Conservation (phyloP, 1,284 basidiomycete genomes). For the Irpex sp. region DNA sequence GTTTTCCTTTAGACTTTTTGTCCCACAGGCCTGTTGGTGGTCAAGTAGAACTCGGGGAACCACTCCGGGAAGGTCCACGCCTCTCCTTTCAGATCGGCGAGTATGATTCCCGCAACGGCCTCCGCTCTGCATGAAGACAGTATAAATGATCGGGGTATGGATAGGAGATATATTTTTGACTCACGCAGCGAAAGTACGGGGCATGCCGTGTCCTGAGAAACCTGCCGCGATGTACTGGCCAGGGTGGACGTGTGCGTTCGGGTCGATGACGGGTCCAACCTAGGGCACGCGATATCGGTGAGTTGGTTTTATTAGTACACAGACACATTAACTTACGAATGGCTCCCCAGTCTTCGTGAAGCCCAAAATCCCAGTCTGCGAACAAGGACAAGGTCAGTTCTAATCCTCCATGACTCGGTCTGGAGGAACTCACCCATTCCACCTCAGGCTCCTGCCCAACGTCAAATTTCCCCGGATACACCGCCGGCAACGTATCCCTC, state of each 20-base stretch:
- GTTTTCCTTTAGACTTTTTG: too few relatives aligned
- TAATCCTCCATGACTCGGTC: too few relatives aligned
- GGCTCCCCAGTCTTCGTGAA: constrained; percentile 65
- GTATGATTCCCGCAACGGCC: constrained; percentile 62
- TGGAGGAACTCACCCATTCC: constrained; percentile 67
- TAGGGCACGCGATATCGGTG: constrained; percentile 23
- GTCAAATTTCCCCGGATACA: constrained; percentile 57
- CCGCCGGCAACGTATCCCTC: constrained; percentile 51
- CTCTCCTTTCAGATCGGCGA: constrained; percentile 43
- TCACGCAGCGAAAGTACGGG: constrained; percentile 69
- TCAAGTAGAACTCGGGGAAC: constrained; percentile 60
- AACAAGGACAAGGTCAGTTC: too few relatives aligned
- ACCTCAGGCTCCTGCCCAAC: constrained; percentile 49
- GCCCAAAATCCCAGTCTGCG: constrained; percentile 80
- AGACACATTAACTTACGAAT: constrained; percentile 44
- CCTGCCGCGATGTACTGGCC: constrained; percentile 78
- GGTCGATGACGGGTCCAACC: constrained; percentile 61
- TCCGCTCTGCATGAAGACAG: constrained; percentile 47
- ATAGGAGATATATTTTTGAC: constrained; percentile 16
- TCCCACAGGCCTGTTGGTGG: neutral
- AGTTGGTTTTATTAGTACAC: too few relatives aligned
- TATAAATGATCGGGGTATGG: neutral
- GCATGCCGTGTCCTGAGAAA: constrained; percentile 80
- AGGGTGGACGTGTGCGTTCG: constrained; percentile 26
- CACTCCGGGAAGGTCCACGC: constrained; percentile 54